Base-by-base conservation (phyloP, 2,329 filamentous ascomycete genomes). In the Diaporthe destruens region DNA sequence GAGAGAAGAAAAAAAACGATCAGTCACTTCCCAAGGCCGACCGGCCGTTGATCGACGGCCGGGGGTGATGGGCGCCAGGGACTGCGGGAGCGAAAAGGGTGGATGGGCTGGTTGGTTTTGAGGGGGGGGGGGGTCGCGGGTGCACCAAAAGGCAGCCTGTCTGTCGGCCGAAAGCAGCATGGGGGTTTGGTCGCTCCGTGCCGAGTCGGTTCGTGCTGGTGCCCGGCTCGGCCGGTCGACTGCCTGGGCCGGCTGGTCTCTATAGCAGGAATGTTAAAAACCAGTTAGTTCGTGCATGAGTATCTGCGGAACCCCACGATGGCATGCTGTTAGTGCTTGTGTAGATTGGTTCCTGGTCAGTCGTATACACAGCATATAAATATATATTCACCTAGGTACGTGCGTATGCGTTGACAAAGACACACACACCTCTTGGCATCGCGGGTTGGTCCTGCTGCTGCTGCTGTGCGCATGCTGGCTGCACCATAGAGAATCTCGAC, bases 31-130 rank as follows among this genome's bases (percentile, higher is more conserved):
- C 61, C 61, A 39, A 7, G 61, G 61, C 16, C 25, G 42, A 23
- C 25, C 44, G 61, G 61, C 29, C 44, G 29, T 51, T 51, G 61
- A 65, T 65, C 61, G 44, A 65, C 61, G 44, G 44, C 61, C 44
- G 44, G 61, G 61, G 57, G 23, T 7, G 57, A n/a, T 14, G 8
- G n/a, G 36, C 16, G 36, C 29, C n/a, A 39, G 49, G 47, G 65
- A 25, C n/a, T 34, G 53, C 20, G 63, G 66, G 49, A 32, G 20
- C 53, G 39, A 54, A 8, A n/a, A 53, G 44, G 44, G 44, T 47
- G 44, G 51, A 32, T 49, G 51, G 23, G 16, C 18, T 47, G 44
- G n/a, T n/a, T n/a, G n/a, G n/a, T n/a, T n/a, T n/a, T n/a, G n/a
- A n/a, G n/a, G n/a, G 44, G 32, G 49, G 20, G 36, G 51, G 34